phyloP scores from a whole-genome alignment of 164 flowering plant genomes.

The Berberis thunbergii region DNA sequence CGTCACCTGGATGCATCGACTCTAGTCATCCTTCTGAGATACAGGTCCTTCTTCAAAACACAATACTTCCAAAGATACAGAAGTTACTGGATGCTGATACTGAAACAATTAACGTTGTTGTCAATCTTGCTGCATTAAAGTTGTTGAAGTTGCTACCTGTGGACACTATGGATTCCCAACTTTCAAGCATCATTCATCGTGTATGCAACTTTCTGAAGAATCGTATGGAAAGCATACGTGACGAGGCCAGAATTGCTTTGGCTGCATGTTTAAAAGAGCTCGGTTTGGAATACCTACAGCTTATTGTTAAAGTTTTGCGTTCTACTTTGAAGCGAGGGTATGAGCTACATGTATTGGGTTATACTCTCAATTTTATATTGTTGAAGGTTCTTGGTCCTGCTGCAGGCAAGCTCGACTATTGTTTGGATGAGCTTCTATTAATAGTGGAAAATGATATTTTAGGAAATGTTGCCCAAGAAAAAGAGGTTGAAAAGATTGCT shows the following conservation, averaged over 20 bases:
- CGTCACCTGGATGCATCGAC: conserved; percentile 1
- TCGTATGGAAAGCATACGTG: conserved; percentile 72
- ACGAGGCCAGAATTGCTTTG: conserved; percentile 85
- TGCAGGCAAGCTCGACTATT: conserved; percentile 62
- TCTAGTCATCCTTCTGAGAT: conserved; percentile 21
- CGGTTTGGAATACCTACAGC: conserved; percentile 65
- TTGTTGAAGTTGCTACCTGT: conserved; percentile 71
- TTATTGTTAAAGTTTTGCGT: conserved; percentile 50
- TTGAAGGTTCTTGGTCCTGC: conserved; percentile 36
- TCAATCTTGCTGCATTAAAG: conserved; percentile 63
- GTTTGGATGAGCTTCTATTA: conserved; percentile 60
- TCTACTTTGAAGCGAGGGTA: conserved; percentile 75
- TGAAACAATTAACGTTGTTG: conserved; percentile 57
- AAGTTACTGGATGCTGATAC: conserved; percentile 53
- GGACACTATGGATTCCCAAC: conserved; percentile 67
- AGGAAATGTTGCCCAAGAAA: conserved; percentile 87
- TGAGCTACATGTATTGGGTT: conserved; percentile 89
- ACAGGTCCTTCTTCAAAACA: conserved; percentile 44
- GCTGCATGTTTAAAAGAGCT: conserved; percentile 83
- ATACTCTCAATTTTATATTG: conserved; percentile 61
- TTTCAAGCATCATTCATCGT: conserved; percentile 64
- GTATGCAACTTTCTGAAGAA: conserved; percentile 64
- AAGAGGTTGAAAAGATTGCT: conserved; percentile 94
- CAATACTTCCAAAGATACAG: conserved; percentile 61
- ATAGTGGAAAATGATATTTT: conserved; percentile 79